Base-by-base conservation (phyloP, 306 rosid genomes). In the Vachellia collinsii region DNA sequence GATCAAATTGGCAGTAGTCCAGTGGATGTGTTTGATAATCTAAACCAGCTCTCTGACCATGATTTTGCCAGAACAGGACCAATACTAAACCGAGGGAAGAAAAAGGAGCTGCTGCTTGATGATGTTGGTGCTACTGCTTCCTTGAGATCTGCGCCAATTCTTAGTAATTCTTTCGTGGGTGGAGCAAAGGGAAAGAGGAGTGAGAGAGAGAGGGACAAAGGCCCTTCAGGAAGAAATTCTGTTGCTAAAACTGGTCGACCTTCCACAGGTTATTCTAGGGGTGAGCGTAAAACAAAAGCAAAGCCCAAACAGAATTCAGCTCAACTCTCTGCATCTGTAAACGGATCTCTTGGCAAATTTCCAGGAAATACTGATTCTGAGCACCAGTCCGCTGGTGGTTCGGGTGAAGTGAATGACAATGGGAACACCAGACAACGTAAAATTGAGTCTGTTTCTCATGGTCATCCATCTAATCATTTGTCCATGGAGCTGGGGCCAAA, bases 101-200 rank as follows among this genome's bases (percentile, higher is more conserved):
- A 88, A 87, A 92, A 85, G 83, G 97, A 94, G 80, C 58, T 92
- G 72, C 84, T 91, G 44, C 94, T 89, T 63, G 97, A 92, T 88
- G 94, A 88, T 86, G 94, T 92, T 71, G 91, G 93, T 72, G 91
- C 88, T 59, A 51, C 75, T 79, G 84, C 88, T 73, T 75, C 90
- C 81, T 66, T 83, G 84, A 89, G 86, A 84, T 87, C 88, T 54
- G 54, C 81, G 61, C 82, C 94, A 71, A 84, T 81, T 82, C 80
- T 79, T 70, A 87, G 88, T 44, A 85, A 73, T 82, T 86, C 90
- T 58, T 75, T 86, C 82, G 38, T 76, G 56, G 89, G 87, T 51
- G 92, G 91, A 82, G 89, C 86, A 20, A 92, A 86, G 79, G 92
- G 97, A 44, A 92, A 92, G 85, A 88, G 93, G 86, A 91, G 94